Evolutionary conservation across 2,329 filamentous ascomycete species (phyloP), one percentile per base, ranked within the genome.

Genomic region (Byssothecium circinans): DNA sequence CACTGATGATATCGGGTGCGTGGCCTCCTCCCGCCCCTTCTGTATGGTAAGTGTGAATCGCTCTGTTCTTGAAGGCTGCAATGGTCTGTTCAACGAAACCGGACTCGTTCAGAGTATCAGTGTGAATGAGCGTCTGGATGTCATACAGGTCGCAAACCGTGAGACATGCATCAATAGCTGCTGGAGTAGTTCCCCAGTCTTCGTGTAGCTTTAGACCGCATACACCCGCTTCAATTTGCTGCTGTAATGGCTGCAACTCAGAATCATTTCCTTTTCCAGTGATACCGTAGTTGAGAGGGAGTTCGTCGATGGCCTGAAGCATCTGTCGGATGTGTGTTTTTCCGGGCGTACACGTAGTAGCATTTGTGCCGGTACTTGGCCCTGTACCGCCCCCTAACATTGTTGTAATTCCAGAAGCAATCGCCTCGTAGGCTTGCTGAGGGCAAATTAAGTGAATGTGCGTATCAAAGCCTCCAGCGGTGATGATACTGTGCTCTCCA

Each of bases 381-480:
- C 92, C 92, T 2, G 89, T 95, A 8, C 92, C 92, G 37, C 92
- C 92, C 45, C 91, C 92, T 2, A 97, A 78, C 79, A 95, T 85
- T 0, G 91, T 95, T 0, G 92, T 97, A 53, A 97, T 83, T 38
- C 92, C 92, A 12, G 89, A 87, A 6, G 91, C 82, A 45, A 96
- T 79, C 5, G 90, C 82, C 67, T 97, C 92, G 23, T 89, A 75
- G 1, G 85, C 86, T 73, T 97, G 92, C 66, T 97, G 91, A 2
- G 92, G 92, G 65, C 91, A 96, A 68, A 97, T 96, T 64, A 92
- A 89, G 70, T 97, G 92, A 53, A 96, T 90, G 62, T 96, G 91
- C 3, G 87, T 84, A 70, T 97, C 92, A 54, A 96, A 83, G 1
- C 88, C 92, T 57, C 92, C 92, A 1, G 91, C 88, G 0, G 92